Evolutionary conservation across 371 early-diverging fungal genomes (phyloP).

Genomic region (Saksenaea vasiformis): DNA sequence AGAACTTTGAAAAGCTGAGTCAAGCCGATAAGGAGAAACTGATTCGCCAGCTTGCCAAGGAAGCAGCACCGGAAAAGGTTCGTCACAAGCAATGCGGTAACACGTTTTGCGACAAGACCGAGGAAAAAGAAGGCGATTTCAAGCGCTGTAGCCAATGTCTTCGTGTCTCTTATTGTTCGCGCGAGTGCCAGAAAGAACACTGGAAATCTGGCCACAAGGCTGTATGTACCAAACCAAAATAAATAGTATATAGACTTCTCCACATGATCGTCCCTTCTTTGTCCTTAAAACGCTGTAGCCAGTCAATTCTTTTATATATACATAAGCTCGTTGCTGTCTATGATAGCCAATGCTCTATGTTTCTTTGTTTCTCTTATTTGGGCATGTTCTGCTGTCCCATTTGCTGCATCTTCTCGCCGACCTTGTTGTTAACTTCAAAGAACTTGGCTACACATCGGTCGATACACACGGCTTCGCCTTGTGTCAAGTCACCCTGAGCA

Average conservation of each 20-base stretch:
- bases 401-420: conserved; percentile 70
- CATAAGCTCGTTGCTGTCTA: not conserved
- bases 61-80: conserved; percentile 40
- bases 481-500: conserved; percentile 78
- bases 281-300: not conserved
- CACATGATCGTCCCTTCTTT: not conserved
- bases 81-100: conserved; percentile 44
- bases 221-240: conserved; percentile 31
- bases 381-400: conserved; percentile 33
- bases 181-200: conserved; percentile 64
- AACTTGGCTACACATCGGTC: conserved; percentile 90
- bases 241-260: not conserved
- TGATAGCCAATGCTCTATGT: not conserved
- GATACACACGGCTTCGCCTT: conserved; percentile 92
- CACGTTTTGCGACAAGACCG: conserved; percentile 49
- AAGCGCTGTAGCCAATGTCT: conserved; percentile 63
- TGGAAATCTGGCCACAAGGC: conserved; percentile 63
- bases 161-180: conserved; percentile 57
- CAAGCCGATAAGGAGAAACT: conserved; percentile 43
- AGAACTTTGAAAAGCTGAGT: conserved; percentile 39
- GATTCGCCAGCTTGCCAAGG: conserved; percentile 47
- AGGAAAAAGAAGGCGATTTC: conserved; percentile 52
- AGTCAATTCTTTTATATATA: not conserved
- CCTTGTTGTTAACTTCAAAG: conserved; percentile 75
- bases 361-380: not conserved